These are phyloP conservation scores for Phytopythium vexans DNA, from an alignment of 352 stramenopile species.

Conservation along the genomic window DNA sequence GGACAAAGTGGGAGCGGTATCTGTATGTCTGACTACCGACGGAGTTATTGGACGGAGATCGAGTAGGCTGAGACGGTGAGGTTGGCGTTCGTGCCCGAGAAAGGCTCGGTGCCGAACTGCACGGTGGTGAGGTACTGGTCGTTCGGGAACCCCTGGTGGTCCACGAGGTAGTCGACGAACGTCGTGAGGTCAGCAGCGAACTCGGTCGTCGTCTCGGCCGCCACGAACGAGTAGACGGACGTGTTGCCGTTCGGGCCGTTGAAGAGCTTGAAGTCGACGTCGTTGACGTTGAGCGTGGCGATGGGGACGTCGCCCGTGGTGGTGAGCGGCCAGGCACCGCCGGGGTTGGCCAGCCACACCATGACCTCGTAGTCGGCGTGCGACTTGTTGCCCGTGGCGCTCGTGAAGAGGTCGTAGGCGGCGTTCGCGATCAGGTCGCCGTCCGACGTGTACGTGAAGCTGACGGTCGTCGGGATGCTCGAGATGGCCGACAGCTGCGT, in stretches of 20 bases:
- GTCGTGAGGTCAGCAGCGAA: conserved; percentile 22
- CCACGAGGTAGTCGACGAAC: conserved; percentile 16
- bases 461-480: conserved; percentile 30
- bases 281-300: conserved; percentile 8
- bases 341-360: conserved; percentile 32
- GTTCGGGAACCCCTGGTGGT: conserved; percentile 7
- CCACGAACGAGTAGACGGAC: conserved; percentile 28
- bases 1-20: no score
- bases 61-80: conserved; percentile 20
- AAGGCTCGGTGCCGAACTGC: conserved; percentile 16
- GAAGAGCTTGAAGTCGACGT: conserved; percentile 14
- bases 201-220: conserved; percentile 15
- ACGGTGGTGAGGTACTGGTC: conserved; percentile 17
- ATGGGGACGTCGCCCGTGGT: conserved; percentile 2
- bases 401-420: conserved; percentile 37
- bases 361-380: conserved; percentile 36
- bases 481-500: conserved; percentile 23
- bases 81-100: conserved; percentile 13
- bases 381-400: conserved; percentile 12
- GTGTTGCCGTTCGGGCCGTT: conserved; percentile 25
- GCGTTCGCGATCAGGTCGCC: conserved; percentile 14
- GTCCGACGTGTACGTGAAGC: conserved; percentile 32
- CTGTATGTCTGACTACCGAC: no score
- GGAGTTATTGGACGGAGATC: not conserved
- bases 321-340: conserved; percentile 24